Conservation (phyloP, 352 stramenopile species). For the Phytophthora ohioensis region DNA sequence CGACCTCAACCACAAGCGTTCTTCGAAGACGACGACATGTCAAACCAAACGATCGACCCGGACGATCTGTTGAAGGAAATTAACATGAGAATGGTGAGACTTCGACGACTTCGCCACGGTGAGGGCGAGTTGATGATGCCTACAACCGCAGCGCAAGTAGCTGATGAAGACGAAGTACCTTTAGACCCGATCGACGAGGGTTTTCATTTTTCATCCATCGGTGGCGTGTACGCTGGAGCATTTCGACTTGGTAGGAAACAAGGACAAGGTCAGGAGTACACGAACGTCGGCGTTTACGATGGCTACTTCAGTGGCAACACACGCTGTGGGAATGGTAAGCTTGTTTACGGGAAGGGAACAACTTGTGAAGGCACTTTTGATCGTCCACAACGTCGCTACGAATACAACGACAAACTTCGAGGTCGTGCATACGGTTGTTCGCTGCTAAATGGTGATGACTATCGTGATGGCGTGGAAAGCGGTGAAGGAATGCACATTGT, state of each 20-base stretch:
- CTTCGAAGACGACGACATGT: slow-evolving; percentile 63
- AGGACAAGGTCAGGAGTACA: slow-evolving; percentile 63
- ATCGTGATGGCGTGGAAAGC: slow-evolving; percentile 59
- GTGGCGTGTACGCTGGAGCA: slow-evolving; percentile 59
- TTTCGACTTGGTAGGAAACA: slow-evolving; percentile 67
- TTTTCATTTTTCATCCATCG: slow-evolving; percentile 78
- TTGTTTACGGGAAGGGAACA: slow-evolving; percentile 72
- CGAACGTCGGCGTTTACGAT: slow-evolving; percentile 72
- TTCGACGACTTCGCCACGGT: slow-evolving; percentile 65
- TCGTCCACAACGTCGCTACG: slow-evolving; percentile 49
- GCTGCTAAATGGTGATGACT: slow-evolving; percentile 59
- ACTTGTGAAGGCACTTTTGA: slow-evolving; percentile 58
- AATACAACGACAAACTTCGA: slow-evolving; percentile 52
- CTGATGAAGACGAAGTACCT: slow-evolving; percentile 20
- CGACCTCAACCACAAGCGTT: slow-evolving; percentile 61
- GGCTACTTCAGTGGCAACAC: slow-evolving; percentile 61
- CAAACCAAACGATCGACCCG: slow-evolving; percentile 54
- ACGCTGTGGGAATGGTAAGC: slow-evolving; percentile 50
- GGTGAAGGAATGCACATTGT: slow-evolving; percentile 54
- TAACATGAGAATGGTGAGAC: slow-evolving; percentile 71
- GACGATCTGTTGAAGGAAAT: slow-evolving; percentile 63
- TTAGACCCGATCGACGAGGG: slow-evolving; percentile 58
- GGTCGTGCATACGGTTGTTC: slow-evolving; percentile 46
- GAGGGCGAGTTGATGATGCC: slow-evolving; percentile 53
- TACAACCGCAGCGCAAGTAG: slow-evolving; percentile 14